A percentile compares a stretch with the other conserved stretches of the same genome.
These are phyloP conservation scores for Linnemannia zychae DNA, from an alignment of 192 early-diverging fungal genomes.

Conservation along the genomic window DNA sequence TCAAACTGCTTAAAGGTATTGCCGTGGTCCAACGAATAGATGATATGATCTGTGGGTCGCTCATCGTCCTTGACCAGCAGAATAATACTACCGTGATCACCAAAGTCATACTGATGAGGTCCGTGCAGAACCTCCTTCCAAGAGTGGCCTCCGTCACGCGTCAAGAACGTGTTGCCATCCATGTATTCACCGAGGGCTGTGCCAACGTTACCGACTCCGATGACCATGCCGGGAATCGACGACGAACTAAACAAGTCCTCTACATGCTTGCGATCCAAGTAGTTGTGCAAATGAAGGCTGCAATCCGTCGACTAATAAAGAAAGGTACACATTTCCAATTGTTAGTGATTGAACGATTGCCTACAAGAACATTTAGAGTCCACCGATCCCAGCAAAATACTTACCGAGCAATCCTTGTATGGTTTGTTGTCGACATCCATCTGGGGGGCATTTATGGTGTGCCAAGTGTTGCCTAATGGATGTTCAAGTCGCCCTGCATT, in stretches of 20 bases:
- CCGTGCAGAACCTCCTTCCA: conserved; percentile 89
- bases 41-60: conserved; percentile 69
- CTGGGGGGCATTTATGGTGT: conserved; percentile 46
- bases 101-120: conserved; percentile 94
- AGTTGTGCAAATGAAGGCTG: conserved; percentile 87
- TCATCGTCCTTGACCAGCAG: conserved; percentile 89
- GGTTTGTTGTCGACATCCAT: conserved; percentile 51
- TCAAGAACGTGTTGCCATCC: conserved; percentile 88
- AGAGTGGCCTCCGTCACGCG: conserved; percentile 86
- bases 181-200: conserved; percentile 69
- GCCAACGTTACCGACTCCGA: conserved; percentile 96
- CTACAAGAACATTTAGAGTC: no score
- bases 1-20: conserved; percentile 69
- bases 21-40: conserved; percentile 78
- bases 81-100: conserved; percentile 91
- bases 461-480: conserved; percentile 9
- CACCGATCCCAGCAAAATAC: neutral
- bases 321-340: neutral
- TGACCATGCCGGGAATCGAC: conserved; percentile 87
- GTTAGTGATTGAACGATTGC: neutral
- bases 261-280: conserved; percentile 83
- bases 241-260: conserved; percentile 85
- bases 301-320: conserved; percentile 60
- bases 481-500: neutral
- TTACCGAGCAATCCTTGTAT: conserved; percentile 53